Percentiles rank a stretch among this genome's conserved stretches.
Evolutionary conservation across 441 rosid species (phyloP).

Genomic region (Melastoma candidum): DNA sequence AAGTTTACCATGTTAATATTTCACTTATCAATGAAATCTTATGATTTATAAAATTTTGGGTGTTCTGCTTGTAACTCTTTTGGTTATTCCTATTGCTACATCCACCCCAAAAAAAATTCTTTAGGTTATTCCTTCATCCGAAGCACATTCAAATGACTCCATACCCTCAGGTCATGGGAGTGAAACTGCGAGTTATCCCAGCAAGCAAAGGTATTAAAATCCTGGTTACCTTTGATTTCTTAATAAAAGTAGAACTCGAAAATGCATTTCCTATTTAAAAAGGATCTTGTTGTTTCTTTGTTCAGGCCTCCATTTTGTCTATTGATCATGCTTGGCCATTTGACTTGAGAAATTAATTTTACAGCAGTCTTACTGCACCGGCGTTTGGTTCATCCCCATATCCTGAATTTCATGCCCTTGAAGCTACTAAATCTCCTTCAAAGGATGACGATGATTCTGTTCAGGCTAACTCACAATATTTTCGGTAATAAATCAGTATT

Average conservation of each 20-base stretch:
- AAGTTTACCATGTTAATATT: no score
- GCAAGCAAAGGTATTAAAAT: constrained; percentile 9
- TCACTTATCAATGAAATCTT: no score
- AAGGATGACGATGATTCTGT: constrained; percentile 14
- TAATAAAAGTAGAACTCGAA: not conserved
- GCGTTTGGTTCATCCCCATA: constrained; percentile 19
- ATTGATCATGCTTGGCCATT: no score
- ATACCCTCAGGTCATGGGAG: constrained; percentile 7
- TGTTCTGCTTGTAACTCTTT: no score
- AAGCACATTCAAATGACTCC: constrained; percentile 7
- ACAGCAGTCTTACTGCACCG: constrained; percentile 16
- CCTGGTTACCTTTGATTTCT: not conserved
- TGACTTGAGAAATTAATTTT: not conserved
- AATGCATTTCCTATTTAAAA: no score
- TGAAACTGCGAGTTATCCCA: constrained; percentile 3
- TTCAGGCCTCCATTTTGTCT: no score
- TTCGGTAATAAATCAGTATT: constrained; percentile 9
- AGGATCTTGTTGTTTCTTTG: no score
- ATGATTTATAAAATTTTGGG: no score
- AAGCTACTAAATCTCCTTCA: constrained; percentile 10
- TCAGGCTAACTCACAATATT: constrained; percentile 13
- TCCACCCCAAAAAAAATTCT: not conserved
- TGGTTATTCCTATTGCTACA: no score
- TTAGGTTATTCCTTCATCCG: constrained; percentile 17
- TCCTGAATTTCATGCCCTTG: constrained; percentile 16